Base-by-base conservation (phyloP, 192 early-diverging fungal genomes). In the Allomyces javanicus region DNA sequence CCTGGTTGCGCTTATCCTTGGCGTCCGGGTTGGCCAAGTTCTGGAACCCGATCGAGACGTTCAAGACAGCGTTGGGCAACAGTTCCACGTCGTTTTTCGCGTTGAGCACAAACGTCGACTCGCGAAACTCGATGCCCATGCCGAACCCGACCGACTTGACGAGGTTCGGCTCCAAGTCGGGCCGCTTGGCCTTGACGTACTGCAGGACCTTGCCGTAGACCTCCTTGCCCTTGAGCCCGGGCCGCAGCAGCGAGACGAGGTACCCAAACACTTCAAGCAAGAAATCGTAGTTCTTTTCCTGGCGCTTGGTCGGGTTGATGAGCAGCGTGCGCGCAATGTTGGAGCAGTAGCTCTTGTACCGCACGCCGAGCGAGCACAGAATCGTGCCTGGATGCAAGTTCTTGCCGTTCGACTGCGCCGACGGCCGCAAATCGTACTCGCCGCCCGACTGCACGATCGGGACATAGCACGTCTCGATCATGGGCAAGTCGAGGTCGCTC, bases 391-490 rank as follows among this genome's bases (percentile, higher is more conserved):
- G 84, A 69, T 93, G 91, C 40, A 99, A 74, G 33, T 74, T 71
- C n/a, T 83, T 82, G 0, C 76, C 73, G 74, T 87, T 83, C 26
- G 89, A 91, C 44, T 73, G 73, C 9, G 92, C 94, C 4, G 84
- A 85, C 12, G 88, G 81, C 66, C 81, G 83, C 65, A 99, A 77
- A 67, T 94, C 87, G 73, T 93, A 99, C 44, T 83, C 78, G 50
- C 94, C 94, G 66, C 96, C 96, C 77, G 90, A 93, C 76, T 97
- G 94, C 68, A 99, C 86, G 64, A 95, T 90, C 10, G 96, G 96
- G 10, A 85, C 76, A 61, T 94, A 91, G 69, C 91, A 90, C 89
- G 89, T 92, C 62, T 99, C 96, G 11, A 84, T 75, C 65, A 81
- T 77, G 21, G 85, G 86, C 43, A 81, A 73, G n/a, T 83, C 76